Percentiles rank a stretch among this genome's conserved stretches.
phyloP scores from a whole-genome alignment of 2,329 filamentous ascomycete genomes.

The Alternaria sp. region DNA sequence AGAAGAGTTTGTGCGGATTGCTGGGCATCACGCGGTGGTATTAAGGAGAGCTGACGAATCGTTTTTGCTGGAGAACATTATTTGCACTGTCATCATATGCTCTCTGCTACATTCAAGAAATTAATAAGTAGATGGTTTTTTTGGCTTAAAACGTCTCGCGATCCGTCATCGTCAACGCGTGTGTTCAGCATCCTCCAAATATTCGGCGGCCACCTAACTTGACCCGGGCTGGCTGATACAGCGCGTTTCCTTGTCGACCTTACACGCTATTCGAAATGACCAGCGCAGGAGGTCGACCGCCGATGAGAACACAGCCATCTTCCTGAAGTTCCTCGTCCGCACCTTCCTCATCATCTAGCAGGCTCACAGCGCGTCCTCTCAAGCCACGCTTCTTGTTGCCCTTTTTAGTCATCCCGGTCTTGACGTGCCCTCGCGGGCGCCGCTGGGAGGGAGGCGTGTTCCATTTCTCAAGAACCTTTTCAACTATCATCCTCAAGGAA shows the following conservation, averaged over 20 bases:
- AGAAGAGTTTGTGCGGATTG: neutral
- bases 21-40: neutral
- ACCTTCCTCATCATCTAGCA: slow-evolving; percentile 64
- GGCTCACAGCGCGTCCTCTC: slow-evolving; percentile 41
- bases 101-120: too few species aligned
- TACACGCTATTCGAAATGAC: neutral
- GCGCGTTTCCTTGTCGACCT: neutral
- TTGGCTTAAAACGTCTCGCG: neutral
- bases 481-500: slow-evolving; percentile 89
- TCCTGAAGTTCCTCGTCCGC: slow-evolving; percentile 70
- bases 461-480: slow-evolving; percentile 68
- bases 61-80: neutral
- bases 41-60: neutral
- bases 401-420: slow-evolving; percentile 48
- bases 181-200: neutral
- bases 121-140: neutral
- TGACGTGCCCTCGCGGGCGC: slow-evolving; percentile 53
- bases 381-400: slow-evolving; percentile 48
- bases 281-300: slow-evolving; percentile 71
- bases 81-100: neutral
- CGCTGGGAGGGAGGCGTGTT: slow-evolving; percentile 48
- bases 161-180: neutral
- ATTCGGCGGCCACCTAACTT: slow-evolving; percentile 65
- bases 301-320: slow-evolving; percentile 65
- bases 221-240: slow-evolving; percentile 47